Conservation (phyloP, 2,329 filamentous ascomycete species). For the Neophaeococcomyces mojaviensis region DNA sequence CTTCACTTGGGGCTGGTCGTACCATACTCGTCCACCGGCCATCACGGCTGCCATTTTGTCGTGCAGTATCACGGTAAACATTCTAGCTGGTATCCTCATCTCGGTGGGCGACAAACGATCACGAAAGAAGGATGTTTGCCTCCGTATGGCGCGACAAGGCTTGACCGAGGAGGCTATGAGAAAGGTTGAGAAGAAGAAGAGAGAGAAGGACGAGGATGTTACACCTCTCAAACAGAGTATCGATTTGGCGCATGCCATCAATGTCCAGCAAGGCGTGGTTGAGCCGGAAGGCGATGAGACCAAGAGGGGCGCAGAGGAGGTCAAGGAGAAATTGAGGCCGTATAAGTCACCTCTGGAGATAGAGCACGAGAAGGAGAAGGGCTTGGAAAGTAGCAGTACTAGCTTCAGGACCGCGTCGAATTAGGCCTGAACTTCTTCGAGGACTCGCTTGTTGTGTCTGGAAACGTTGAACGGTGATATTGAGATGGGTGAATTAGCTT, state of each 20-base stretch:
- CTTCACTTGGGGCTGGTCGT: slow-evolving; percentile 71
- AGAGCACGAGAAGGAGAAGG: neutral
- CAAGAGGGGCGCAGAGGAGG: neutral
- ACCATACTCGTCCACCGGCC: slow-evolving; percentile 60
- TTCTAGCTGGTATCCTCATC: slow-evolving; percentile 68
- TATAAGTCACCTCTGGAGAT: neutral
- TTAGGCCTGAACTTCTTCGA: too few species aligned
- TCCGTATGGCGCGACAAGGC: slow-evolving; percentile 68
- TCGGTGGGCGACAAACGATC: slow-evolving; percentile 67
- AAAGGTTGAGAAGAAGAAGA: slow-evolving; percentile 29
- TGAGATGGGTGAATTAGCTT: too few species aligned
- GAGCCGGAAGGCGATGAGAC: neutral
- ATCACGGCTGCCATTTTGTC: slow-evolving; percentile 75
- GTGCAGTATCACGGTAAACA: slow-evolving; percentile 70
- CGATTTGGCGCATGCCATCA: neutral
- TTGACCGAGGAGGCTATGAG: slow-evolving; percentile 60
- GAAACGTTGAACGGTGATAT: too few species aligned
- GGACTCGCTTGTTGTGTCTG: too few species aligned
- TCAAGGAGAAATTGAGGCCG: slow-evolving; percentile 6
- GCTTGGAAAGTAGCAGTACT: too few species aligned
- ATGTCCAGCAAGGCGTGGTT: slow-evolving; percentile 2
- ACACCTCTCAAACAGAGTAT: slow-evolving; percentile 1
- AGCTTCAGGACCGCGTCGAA: too few species aligned
- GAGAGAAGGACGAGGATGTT: slow-evolving; percentile 11
- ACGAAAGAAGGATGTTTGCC: slow-evolving; percentile 77